These are phyloP conservation scores for Boletus barrowsii DNA, from an alignment of 768 basidiomycete genomes.

Conservation along the genomic window DNA sequence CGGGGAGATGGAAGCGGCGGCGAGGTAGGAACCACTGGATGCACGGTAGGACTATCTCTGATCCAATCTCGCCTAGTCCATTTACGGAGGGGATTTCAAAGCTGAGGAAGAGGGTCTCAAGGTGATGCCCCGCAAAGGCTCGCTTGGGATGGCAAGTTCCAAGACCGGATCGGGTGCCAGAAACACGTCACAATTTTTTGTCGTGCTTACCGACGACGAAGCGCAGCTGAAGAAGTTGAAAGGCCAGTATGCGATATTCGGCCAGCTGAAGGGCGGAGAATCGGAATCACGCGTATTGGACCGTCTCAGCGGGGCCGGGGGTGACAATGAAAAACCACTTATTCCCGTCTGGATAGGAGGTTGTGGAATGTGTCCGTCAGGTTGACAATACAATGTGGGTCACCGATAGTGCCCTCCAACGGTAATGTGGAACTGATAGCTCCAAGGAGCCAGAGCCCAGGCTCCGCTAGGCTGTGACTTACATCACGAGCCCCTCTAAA, in stretches of 20 bases:
- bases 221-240: constrained; percentile 42
- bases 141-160: constrained; percentile 52
- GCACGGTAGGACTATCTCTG: not conserved
- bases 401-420: not conserved
- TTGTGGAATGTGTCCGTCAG: constrained; percentile 30
- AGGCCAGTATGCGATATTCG: constrained; percentile 50
- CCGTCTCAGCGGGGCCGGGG: constrained; percentile 32
- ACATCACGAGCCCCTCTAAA: constrained; percentile 6
- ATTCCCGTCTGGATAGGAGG: constrained; percentile 43
- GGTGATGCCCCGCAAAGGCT: constrained; percentile 37
- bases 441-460: not conserved
- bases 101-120: constrained; percentile 52
- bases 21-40: constrained; percentile 37
- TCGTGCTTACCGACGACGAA: constrained; percentile 44
- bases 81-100: constrained; percentile 48
- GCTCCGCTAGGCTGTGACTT: not conserved
- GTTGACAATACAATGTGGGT: constrained; percentile 2
- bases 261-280: constrained; percentile 33
- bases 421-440: not conserved
- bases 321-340: constrained; percentile 34
- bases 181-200: constrained; percentile 50
- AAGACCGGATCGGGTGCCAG: constrained; percentile 40
- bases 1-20: constrained; percentile 52
- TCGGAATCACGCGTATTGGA: constrained; percentile 34
- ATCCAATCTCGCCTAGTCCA: constrained; percentile 32